These are phyloP conservation scores for Blastobotrys raffinosifermentans DNA, from an alignment of 1,139 yeast species.

Conservation along the genomic window DNA sequence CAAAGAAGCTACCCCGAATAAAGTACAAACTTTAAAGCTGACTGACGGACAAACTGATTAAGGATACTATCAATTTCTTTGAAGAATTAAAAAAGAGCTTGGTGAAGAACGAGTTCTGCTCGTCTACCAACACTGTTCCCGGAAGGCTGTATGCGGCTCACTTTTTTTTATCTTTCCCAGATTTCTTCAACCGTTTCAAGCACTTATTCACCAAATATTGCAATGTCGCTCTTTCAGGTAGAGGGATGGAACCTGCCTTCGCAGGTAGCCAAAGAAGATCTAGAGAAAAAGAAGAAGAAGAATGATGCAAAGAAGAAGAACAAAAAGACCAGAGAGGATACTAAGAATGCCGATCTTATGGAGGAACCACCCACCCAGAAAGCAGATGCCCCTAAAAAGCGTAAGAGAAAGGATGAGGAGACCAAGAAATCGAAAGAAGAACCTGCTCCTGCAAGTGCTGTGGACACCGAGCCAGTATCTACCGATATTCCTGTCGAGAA, in stretches of 20 bases:
- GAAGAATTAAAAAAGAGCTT: background rate
- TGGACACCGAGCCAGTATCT: background rate
- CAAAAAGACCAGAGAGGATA: slow-evolving; percentile 12
- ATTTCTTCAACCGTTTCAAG: no score
- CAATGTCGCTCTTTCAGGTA: slow-evolving; percentile 69
- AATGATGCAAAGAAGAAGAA: slow-evolving; percentile 13
- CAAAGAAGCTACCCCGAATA: background rate
- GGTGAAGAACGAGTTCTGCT: no score
- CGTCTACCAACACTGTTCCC: no score
- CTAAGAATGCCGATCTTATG: slow-evolving; percentile 12
- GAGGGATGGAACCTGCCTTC: slow-evolving; percentile 75
- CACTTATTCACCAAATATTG: slow-evolving; percentile 1
- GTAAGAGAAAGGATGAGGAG: slow-evolving; percentile 10
- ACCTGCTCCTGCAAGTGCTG: background rate
- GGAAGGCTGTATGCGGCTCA: no score
- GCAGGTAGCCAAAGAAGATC: slow-evolving; percentile 41
- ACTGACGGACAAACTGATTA: background rate
- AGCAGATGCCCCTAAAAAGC: slow-evolving; percentile 10
- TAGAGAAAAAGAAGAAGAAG: slow-evolving; percentile 13
- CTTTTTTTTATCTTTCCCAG: no score
- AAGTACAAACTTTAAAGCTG: background rate
- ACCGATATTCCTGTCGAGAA: background rate
- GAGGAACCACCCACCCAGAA: slow-evolving; percentile 8
- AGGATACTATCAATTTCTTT: background rate
- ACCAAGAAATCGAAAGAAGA: background rate